Base-by-base conservation (phyloP, 768 basidiomycete species). In the Naganishia kalamii region DNA sequence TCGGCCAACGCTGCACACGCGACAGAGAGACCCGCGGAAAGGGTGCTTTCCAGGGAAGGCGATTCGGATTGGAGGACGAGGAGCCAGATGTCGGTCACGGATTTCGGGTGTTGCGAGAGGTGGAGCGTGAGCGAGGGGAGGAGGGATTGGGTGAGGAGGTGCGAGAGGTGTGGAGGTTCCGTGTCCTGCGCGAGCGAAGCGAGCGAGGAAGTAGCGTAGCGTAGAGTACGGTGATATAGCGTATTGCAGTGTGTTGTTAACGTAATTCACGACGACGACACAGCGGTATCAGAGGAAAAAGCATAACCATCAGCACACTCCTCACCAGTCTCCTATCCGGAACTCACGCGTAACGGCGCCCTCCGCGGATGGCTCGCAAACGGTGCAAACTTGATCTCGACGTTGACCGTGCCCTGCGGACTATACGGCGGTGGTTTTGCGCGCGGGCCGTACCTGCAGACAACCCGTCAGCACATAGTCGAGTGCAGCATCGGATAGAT, bases 301-400 rank as follows among this genome's bases (percentile, higher is more conserved):
- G 32, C 29, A 37, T 12, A 11, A 37, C 30, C 40, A 8, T 40
- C 19, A 46, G 43, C 27, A 3, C 6, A 25, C 21, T 48, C 1
- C 23, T n/a, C 8, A 27, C 3, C 4, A 29, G 17, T n/a, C 21
- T 33, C 13, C 29, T 25, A 52, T 43, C 19, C 25, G 21, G 8
- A 66, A 68, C 87, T 79, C 79, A 94, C 94, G 68, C 89, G 86
- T 71, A 94, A 84, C 0, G 94, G 94, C 7, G 88, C 87, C 74
- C 88, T 82, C 70, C 94, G 81, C 17, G 81, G 83, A 30, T 81
- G 78, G 70, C 87, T 91, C 8, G 96, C 91, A 76, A 94, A 99
- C 0, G 96, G 96, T 1, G 93, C 84, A 72, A 93, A 97, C 79
- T 97, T 97, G 59, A 98, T 90, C 79, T 98, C 93, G 7, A 99